These are phyloP conservation scores for Chlamydomonas asymmetrica DNA, from an alignment of 139 green algal genomes.

Conservation along the genomic window DNA sequence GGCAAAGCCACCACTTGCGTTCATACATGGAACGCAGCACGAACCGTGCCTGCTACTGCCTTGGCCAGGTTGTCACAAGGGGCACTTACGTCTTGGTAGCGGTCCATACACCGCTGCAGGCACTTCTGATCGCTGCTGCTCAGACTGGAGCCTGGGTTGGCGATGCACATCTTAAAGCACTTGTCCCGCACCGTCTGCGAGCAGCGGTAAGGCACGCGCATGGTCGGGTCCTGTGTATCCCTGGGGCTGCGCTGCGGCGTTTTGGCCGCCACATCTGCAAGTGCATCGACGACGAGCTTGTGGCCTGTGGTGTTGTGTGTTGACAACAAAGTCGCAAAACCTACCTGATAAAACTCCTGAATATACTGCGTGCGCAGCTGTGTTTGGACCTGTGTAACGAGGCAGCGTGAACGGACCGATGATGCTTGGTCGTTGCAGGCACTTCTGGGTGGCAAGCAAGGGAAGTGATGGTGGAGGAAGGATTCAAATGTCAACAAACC, in stretches of 20 bases:
- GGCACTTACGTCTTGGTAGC: conserved; percentile 80
- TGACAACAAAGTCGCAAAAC: not conserved
- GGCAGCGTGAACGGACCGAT: not conserved
- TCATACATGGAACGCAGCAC: not conserved
- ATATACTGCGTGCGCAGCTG: conserved; percentile 50
- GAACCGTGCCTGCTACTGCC: not conserved
- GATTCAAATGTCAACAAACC: not conserved
- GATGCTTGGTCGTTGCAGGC: not conserved
- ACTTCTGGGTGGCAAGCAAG: not conserved
- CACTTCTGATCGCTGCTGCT: conserved; percentile 90
- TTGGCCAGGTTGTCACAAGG: not conserved
- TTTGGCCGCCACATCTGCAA: not conserved
- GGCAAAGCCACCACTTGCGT: not conserved
- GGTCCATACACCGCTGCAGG: conserved; percentile 84
- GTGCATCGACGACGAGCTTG: too few relatives aligned
- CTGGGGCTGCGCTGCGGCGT: not conserved
- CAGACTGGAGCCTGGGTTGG: conserved; percentile 80
- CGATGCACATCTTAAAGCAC: conserved; percentile 93
- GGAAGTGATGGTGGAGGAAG: not conserved
- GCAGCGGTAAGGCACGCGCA: not conserved
- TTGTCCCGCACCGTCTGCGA: conserved; percentile 91
- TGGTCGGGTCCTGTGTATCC: not conserved
- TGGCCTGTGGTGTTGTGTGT: too few relatives aligned
- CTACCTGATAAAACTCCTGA: conserved; percentile 63
- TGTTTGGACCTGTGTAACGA: conserved; percentile 42